Evolutionary conservation across 1,139 yeast species (phyloP).

Genomic region (Petasospora fabianii): DNA sequence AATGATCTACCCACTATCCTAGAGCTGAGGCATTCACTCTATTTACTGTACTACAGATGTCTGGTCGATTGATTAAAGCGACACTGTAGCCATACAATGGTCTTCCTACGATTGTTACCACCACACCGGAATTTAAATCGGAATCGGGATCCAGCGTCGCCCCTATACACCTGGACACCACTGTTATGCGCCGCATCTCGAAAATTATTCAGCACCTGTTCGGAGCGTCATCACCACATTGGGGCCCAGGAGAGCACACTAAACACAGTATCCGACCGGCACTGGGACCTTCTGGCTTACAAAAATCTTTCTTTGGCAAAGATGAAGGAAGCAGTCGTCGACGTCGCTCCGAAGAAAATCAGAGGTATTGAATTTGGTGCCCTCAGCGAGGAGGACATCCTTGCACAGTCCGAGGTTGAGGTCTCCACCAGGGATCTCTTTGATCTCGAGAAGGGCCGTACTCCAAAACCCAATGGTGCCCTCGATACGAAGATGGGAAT

Average conservation of each 20-base stretch:
- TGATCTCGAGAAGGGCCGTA: conserved; percentile 82
- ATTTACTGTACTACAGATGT: too few relatives aligned
- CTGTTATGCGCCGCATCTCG: too few relatives aligned
- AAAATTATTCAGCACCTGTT: too few relatives aligned
- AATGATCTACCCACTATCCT: too few relatives aligned
- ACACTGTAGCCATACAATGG: too few relatives aligned
- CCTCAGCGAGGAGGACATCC: conserved; percentile 82
- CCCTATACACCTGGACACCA: too few relatives aligned
- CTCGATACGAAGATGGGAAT: conserved; percentile 93
- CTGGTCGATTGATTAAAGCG: too few relatives aligned
- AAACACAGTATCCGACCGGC: conserved; percentile 1
- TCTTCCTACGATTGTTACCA: too few relatives aligned
- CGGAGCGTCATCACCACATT: neutral
- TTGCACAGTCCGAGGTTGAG: conserved; percentile 93
- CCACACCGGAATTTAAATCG: too few relatives aligned
- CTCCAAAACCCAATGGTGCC: conserved; percentile 81
- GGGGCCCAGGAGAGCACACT: neutral
- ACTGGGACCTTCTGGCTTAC: conserved; percentile 25
- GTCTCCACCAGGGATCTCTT: conserved; percentile 88
- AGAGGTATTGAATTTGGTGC: conserved; percentile 92
- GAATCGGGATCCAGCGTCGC: too few relatives aligned
- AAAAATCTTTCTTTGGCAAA: conserved; percentile 17
- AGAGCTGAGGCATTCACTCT: too few relatives aligned
- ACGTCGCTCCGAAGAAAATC: conserved; percentile 86
- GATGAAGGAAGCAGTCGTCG: conserved; percentile 43